Conservation (phyloP, 164 flowering plant genomes). For the Brasenia schreberi region DNA sequence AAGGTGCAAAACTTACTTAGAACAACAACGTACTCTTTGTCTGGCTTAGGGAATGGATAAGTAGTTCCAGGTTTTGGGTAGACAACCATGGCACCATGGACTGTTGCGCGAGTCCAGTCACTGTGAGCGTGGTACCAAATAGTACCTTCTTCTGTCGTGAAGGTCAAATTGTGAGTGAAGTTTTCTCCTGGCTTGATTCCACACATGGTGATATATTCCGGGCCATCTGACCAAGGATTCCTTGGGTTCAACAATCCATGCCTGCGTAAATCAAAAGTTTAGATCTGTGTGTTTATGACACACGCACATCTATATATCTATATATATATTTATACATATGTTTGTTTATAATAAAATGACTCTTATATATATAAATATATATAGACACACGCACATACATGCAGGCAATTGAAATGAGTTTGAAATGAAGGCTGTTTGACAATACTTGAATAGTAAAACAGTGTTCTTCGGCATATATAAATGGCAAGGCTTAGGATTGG, state of each 20-base stretch:
- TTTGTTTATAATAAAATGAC: too few species aligned
- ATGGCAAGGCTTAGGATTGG: too few species aligned
- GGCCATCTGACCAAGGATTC: slow-evolving; percentile 37
- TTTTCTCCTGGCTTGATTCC: slow-evolving; percentile 19
- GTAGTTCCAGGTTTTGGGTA: slow-evolving; percentile 10
- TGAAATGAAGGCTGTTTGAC: too few species aligned
- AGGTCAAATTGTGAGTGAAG: slow-evolving; percentile 16
- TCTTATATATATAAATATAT: too few species aligned
- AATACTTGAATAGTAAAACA: too few species aligned
- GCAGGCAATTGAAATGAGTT: too few species aligned
- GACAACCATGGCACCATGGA: slow-evolving; percentile 30
- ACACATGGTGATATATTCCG: slow-evolving; percentile 28
- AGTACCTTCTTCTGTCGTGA: slow-evolving; percentile 26
- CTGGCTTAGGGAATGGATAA: slow-evolving; percentile 27
- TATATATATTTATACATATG: too few species aligned
- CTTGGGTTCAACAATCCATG: slow-evolving; percentile 39
- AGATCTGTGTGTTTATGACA: too few species aligned
- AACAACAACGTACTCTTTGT: slow-evolving; percentile 5
- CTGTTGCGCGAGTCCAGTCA: slow-evolving; percentile 34
- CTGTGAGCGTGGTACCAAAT: slow-evolving; percentile 50
- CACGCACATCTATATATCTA: too few species aligned
- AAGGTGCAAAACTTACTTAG: too few species aligned
- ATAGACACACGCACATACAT: too few species aligned
- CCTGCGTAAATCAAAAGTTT: slow-evolving; percentile 8
- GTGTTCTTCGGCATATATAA: too few species aligned